Evolutionary conservation across 768 basidiomycete genomes (phyloP), one percentile per base, ranked within the genome.

Genomic region (Collybiopsis luxurians): DNA sequence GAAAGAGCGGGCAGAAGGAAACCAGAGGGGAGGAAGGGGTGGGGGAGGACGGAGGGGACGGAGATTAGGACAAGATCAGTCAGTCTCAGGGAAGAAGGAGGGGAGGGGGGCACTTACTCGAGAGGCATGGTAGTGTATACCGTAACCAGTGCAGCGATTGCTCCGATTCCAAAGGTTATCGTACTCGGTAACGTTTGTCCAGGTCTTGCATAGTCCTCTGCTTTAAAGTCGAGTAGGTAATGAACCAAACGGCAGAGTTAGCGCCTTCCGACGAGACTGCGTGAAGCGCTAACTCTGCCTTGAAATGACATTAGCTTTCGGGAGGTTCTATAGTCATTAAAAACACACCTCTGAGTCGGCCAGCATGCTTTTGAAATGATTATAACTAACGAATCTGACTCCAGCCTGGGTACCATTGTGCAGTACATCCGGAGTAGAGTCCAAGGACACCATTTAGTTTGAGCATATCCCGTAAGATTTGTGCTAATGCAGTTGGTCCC

Each of bases 161-260:
- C 93, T 47, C 97, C 97, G 52, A 98, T 95, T 0, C 84, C 93
- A 68, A 98, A 98, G 0, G 96, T 98, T 62, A 98, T 86, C 15
- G 89, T 83, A 48, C 79, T 86, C 0, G 97, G 96, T 4, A 98
- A 76, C 2, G 83, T 80, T 64, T 94, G 90, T 3, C 95, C 95
- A 0, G 94, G 86, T 31, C 89, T 81, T 1, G 87, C 80, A 17
- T 84, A 86, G 23, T 92, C 89, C 66, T 84, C 65, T 97, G 94
- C 72, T 97, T 98, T 58, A 98, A 77, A 0, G 92, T 96, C 2
- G 90, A 84, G 72, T 98, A 98, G 0, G 93, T 94, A 47, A 95
- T 95, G 75, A 98, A 98, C 30, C 96, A 82, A 28, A 98, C 85
- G 10, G 97, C 95, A 4, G 95, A 98, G 69, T 98, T 99, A 39